Conservation (phyloP, 2,329 filamentous ascomycete genomes). For the Teratosphaeria viscida region DNA sequence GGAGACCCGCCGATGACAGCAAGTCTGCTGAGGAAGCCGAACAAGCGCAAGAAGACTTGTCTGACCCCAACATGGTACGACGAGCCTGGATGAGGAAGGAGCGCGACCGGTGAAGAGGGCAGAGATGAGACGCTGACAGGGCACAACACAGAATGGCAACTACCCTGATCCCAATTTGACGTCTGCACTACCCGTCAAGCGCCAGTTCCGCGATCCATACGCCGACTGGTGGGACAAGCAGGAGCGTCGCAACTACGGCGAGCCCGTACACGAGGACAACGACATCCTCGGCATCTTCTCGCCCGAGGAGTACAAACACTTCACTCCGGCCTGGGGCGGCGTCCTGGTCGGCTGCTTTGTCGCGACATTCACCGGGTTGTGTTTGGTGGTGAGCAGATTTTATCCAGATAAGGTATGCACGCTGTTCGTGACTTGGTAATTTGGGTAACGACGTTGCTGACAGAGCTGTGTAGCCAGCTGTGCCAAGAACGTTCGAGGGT, state of each 20-base stretch:
- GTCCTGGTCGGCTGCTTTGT: constrained; percentile 44
- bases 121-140: neutral
- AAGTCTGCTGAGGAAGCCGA: constrained; percentile 17
- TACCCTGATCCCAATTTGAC: constrained; percentile 61
- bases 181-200: constrained; percentile 54
- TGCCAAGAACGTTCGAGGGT: constrained; percentile 36
- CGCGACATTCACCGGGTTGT: constrained; percentile 30
- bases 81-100: neutral
- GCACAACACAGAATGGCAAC: constrained; percentile 58
- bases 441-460: neutral
- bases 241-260: constrained; percentile 92
- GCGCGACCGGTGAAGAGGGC: neutral
- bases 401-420: constrained; percentile 35
- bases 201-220: constrained; percentile 85
- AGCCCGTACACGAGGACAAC: constrained; percentile 93
- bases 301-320: constrained; percentile 80
- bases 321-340: constrained; percentile 58
- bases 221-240: constrained; percentile 96
- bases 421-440: neutral
- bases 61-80: constrained; percentile 24
- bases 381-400: constrained; percentile 27
- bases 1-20: constrained; percentile 11
- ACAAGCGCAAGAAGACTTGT: constrained; percentile 18
- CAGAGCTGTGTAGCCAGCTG: constrained; percentile 21
- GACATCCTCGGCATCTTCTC: constrained; percentile 86